Percentiles rank a stretch among this genome's conserved stretches.
phyloP scores from a whole-genome alignment of 805 yeast species.

The Metschnikowia colocasiae region DNA sequence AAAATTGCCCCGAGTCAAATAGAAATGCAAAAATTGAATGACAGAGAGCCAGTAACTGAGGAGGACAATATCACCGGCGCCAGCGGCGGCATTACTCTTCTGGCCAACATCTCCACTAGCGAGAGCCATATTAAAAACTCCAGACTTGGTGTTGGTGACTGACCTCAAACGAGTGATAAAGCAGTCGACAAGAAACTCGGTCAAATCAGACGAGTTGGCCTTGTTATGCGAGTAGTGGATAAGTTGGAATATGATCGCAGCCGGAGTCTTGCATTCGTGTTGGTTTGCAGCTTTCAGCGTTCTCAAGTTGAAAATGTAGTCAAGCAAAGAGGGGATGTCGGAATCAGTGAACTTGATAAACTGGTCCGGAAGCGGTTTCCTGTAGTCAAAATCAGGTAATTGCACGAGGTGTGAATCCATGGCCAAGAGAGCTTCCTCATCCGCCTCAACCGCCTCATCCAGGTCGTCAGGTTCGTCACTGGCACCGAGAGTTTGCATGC shows the following conservation, averaged over 20 bases:
- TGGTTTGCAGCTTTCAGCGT: constrained; percentile 35
- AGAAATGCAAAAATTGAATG: constrained; percentile 71
- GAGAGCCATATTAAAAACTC: constrained; percentile 46
- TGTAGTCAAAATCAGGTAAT: constrained; percentile 51
- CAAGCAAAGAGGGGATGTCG: constrained; percentile 48
- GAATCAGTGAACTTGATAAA: constrained; percentile 59
- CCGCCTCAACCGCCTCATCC: constrained; percentile 22
- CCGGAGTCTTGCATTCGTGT: constrained; percentile 56
- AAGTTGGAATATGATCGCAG: constrained; percentile 66
- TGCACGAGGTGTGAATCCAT: constrained; percentile 28
- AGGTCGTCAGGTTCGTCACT: constrained; percentile 19
- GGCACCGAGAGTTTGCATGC: constrained; percentile 30
- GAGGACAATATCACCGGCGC: constrained; percentile 60
- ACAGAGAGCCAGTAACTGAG: constrained; percentile 89
- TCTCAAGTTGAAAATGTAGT: constrained; percentile 45
- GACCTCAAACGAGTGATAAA: constrained; percentile 60
- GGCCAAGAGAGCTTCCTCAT: constrained; percentile 24
- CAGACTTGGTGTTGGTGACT: constrained; percentile 57
- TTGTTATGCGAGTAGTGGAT: constrained; percentile 63
- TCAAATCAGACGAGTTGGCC: constrained; percentile 51
- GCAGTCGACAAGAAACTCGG: constrained; percentile 56
- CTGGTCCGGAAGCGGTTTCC: constrained; percentile 52
- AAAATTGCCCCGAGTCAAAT: constrained; percentile 61
- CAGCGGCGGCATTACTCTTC: constrained; percentile 16
- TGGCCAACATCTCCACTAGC: constrained; percentile 18